phyloP scores from a whole-genome alignment of 73 alveolate genomes.

The Paramecium pentaurelia region DNA sequence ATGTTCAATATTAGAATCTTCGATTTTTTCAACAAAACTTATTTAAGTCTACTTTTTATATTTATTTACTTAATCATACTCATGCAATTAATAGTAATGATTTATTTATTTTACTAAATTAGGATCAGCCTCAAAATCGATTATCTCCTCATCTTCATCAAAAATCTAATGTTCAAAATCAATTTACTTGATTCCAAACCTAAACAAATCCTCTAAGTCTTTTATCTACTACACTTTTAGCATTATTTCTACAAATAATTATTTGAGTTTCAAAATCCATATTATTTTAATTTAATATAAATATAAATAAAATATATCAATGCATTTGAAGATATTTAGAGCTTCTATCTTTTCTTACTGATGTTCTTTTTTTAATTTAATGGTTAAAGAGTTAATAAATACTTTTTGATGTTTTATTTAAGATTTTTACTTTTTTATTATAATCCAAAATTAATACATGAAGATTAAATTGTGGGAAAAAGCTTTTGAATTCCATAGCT shows the following conservation, averaged over 20 bases:
- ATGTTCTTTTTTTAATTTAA: neutral
- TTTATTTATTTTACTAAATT: neutral
- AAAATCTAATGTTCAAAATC: neutral
- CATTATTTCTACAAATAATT: neutral
- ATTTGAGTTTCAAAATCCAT: neutral
- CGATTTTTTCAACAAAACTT: neutral
- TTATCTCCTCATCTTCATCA: neutral
- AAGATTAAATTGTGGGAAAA: neutral
- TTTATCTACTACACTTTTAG: neutral
- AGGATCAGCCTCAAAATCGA: conserved; percentile 3
- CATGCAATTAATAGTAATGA: neutral
- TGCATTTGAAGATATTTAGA: neutral
- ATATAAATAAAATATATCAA: neutral
- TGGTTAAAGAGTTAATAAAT: neutral
- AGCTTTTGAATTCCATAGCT: neutral
- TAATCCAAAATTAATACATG: neutral
- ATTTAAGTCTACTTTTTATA: neutral
- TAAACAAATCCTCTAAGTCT: neutral
- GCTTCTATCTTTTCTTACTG: neutral
- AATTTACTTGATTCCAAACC: neutral
- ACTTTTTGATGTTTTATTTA: neutral
- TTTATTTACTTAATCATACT: neutral
- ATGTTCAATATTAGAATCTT: neutral
- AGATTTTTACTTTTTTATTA: neutral
- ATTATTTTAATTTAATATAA: neutral